These are phyloP conservation scores for Phytophthora litchii DNA, from an alignment of 352 stramenopile genomes.

Conservation along the genomic window DNA sequence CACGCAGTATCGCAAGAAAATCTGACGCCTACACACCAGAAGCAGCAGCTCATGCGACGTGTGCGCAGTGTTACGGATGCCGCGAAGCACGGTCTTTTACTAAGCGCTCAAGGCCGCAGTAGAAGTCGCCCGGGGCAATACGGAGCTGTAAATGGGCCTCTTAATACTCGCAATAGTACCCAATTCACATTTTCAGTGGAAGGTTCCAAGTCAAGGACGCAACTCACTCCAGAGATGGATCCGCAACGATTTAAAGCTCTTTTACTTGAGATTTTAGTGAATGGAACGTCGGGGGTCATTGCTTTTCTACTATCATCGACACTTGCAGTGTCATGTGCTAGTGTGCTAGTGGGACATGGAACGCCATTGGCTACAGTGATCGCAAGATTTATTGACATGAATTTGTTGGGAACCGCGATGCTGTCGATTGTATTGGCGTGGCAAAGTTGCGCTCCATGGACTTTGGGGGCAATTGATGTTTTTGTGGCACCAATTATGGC, in stretches of 20 bases:
- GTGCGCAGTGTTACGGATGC: constrained; percentile 66
- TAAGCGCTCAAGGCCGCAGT: constrained; percentile 12
- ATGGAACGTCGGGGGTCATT: constrained; percentile 76
- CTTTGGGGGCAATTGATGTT: constrained; percentile 77
- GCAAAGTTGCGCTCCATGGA: constrained; percentile 78
- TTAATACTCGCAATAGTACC: constrained; percentile 10
- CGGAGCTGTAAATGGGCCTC: constrained; percentile 17
- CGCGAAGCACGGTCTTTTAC: constrained; percentile 25
- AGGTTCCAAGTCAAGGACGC: constrained; percentile 1
- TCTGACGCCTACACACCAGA: constrained; percentile 39
- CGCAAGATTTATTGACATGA: constrained; percentile 86
- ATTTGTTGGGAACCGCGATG: constrained; percentile 73
- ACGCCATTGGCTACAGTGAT: constrained; percentile 65
- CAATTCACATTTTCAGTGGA: constrained; percentile 24
- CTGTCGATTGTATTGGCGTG: constrained; percentile 76
- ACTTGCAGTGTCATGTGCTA: constrained; percentile 78
- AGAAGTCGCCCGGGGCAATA: constrained; percentile 16
- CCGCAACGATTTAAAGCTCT: constrained; percentile 25
- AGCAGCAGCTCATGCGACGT: constrained; percentile 53
- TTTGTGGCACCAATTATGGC: constrained; percentile 82
- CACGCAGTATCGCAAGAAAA: constrained; percentile 54
- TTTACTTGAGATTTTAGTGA: constrained; percentile 51
- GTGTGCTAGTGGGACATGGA: constrained; percentile 73
- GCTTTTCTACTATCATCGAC: constrained; percentile 82
- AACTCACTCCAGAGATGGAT: constrained; percentile 3